phyloP scores from a whole-genome alignment of 139 green algal species.

The Microglena sp. region DNA sequence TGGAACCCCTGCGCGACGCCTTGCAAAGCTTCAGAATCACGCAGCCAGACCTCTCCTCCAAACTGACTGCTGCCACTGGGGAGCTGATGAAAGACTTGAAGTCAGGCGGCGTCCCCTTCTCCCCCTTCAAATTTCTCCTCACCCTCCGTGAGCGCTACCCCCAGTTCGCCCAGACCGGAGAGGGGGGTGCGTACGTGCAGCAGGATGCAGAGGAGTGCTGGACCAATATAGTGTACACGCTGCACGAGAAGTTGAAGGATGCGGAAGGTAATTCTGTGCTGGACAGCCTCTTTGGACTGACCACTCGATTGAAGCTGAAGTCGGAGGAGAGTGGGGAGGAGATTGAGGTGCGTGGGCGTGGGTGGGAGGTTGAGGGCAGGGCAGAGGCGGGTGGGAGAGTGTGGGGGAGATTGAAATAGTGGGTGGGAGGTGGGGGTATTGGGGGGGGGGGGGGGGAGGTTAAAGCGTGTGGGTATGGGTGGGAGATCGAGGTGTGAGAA shows the following conservation, averaged over 20 bases:
- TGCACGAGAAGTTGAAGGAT: conserved; percentile 63
- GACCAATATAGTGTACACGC: conserved; percentile 70
- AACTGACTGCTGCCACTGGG: conserved; percentile 4
- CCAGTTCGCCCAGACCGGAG: conserved; percentile 80
- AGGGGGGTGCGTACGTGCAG: conserved; percentile 72
- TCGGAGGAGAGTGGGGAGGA: conserved; percentile 73
- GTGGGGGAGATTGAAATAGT: too few species aligned
- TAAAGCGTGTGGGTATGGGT: too few species aligned
- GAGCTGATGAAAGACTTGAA: conserved; percentile 74
- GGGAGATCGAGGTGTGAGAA: too few species aligned
- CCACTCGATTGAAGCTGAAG: conserved; percentile 57
- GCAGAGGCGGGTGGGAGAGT: too few species aligned
- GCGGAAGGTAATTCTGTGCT: conserved; percentile 23
- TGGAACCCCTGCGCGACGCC: conserved; percentile 30
- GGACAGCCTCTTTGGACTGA: conserved; percentile 76
- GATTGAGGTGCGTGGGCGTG: conserved; percentile 46
- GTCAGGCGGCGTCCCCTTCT: conserved; percentile 49
- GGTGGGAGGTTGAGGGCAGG: too few species aligned
- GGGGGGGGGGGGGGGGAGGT: too few species aligned
- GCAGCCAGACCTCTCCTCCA: conserved; percentile 3
- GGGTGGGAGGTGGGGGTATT: too few species aligned
- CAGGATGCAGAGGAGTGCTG: conserved; percentile 99
- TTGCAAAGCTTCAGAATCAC: conserved; percentile 12
- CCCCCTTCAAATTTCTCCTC: conserved; percentile 73
- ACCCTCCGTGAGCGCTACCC: conserved; percentile 74